phyloP scores from a whole-genome alignment of 2,329 filamentous ascomycete species.

The Diaporthe citriasiana region DNA sequence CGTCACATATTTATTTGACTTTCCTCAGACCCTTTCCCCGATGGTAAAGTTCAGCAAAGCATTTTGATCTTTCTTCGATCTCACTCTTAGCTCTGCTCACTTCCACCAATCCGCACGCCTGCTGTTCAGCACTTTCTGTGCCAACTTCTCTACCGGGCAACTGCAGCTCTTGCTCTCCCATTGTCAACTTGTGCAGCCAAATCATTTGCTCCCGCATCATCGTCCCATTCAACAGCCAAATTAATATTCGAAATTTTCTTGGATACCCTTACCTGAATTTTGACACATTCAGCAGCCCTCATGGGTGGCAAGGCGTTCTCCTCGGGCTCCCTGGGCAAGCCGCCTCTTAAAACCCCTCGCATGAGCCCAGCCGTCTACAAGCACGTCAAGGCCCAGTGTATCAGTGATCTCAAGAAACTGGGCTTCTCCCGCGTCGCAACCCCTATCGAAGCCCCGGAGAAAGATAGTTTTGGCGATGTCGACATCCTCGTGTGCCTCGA shows the following conservation, averaged over 20 bases:
- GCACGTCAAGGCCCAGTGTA: slow-evolving; percentile 61
- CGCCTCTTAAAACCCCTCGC: slow-evolving; percentile 72
- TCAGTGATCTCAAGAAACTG: slow-evolving; percentile 61
- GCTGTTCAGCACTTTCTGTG: neutral
- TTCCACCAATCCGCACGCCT: neutral
- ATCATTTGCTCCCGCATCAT: neutral
- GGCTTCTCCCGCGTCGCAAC: slow-evolving; percentile 67
- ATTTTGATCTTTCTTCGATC: neutral
- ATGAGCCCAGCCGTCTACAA: slow-evolving; percentile 73
- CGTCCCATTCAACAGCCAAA: neutral
- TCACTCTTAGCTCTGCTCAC: neutral
- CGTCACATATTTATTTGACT: neutral
- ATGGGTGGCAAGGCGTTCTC: slow-evolving; percentile 79
- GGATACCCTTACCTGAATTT: neutral
- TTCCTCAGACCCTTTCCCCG: neutral
- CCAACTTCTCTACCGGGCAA: neutral
- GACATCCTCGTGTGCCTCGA: slow-evolving; percentile 73
- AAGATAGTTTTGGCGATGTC: slow-evolving; percentile 78
- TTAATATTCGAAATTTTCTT: too few relatives aligned
- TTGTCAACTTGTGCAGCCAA: neutral
- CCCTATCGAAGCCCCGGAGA: slow-evolving; percentile 78
- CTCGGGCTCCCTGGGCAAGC: slow-evolving; percentile 56
- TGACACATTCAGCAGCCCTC: slow-evolving; percentile 8
- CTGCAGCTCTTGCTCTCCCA: neutral
- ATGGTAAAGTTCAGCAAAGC: neutral